Conservation (phyloP, 306 rosid species). For the Pachyrhizus erosus region DNA sequence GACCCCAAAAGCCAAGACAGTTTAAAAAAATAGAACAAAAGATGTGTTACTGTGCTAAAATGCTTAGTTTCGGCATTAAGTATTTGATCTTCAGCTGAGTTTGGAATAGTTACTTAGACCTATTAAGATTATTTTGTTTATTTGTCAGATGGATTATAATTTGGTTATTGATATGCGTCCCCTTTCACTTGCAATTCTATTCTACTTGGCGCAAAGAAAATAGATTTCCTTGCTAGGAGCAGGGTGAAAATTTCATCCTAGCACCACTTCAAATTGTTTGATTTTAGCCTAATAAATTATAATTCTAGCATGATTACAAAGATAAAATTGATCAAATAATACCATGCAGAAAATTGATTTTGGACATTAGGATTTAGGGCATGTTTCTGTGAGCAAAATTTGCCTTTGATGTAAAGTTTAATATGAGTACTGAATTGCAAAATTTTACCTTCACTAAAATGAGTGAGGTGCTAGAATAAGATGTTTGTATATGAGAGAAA, state of each 20-base stretch:
- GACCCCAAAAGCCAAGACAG: constrained; percentile 68
- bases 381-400: neutral
- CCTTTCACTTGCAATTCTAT: constrained; percentile 17
- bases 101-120: constrained; percentile 34
- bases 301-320: neutral
- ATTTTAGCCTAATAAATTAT: neutral
- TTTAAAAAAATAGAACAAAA: constrained; percentile 44
- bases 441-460: neutral
- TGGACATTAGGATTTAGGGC: neutral
- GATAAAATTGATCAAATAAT: neutral
- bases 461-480: neutral
- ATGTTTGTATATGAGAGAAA: neutral
- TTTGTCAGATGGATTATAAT: constrained; percentile 19
- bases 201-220: neutral
- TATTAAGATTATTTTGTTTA: constrained; percentile 21
- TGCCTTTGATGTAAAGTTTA: neutral
- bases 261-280: neutral
- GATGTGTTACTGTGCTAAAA: constrained; percentile 16
- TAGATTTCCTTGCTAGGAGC: neutral
- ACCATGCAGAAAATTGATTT: neutral
- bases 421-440: neutral
- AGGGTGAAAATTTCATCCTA: neutral
- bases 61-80: constrained; percentile 32
- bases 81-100: constrained; percentile 36
- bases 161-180: constrained; percentile 25